A percentile compares a stretch with the other conserved stretches of the same genome.
Conservation (phyloP, 208 protist genomes). For the Trichomonas vaginalis region DNA sequence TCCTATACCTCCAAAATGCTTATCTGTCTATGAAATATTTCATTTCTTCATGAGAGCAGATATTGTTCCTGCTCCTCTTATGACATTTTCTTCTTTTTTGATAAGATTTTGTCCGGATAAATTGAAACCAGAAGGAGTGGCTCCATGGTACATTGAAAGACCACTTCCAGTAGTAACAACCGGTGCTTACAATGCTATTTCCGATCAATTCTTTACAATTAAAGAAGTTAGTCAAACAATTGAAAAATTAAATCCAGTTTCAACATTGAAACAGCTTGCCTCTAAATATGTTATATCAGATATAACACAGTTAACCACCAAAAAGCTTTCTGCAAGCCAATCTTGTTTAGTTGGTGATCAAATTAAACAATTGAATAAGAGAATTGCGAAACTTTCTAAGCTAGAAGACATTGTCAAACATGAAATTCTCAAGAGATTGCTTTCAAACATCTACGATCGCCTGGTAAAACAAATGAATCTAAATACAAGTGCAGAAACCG, state of each 20-base stretch:
- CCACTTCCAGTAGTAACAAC: not conserved
- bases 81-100: not conserved
- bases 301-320: not conserved
- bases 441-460: not conserved
- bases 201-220: not conserved
- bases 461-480: not conserved
- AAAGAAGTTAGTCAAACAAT: not conserved
- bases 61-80: not conserved
- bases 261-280: not conserved
- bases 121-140: not conserved
- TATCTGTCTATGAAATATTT: not conserved
- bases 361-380: not conserved
- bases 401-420: not conserved
- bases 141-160: not conserved
- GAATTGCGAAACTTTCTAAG: not conserved
- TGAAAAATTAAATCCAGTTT: not conserved
- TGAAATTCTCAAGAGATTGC: not conserved
- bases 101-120: not conserved
- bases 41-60: not conserved
- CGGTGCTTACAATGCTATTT: not conserved
- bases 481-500: not conserved
- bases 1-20: not conserved
- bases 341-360: not conserved
- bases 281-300: not conserved
- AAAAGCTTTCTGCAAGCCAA: not conserved